phyloP scores from a whole-genome alignment of 495 filamentous ascomycete species.

The Xylaria palmicola region DNA sequence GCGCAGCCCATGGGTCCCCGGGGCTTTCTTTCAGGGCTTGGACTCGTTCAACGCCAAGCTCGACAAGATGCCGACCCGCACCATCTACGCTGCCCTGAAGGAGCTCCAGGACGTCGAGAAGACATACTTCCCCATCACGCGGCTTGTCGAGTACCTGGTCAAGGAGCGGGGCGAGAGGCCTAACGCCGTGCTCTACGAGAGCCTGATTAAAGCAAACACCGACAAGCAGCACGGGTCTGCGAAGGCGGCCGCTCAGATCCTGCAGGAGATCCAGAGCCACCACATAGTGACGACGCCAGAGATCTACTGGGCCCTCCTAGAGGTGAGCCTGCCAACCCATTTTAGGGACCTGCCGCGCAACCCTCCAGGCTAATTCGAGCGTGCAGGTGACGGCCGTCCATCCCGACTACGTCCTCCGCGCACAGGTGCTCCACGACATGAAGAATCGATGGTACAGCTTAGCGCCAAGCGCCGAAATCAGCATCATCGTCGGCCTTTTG shows the following conservation, averaged over 20 bases:
- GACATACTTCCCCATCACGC: conserved; percentile 31
- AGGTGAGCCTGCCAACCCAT: conserved; percentile 45
- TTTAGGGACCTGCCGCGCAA: neutral
- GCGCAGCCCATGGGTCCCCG: conserved; percentile 28
- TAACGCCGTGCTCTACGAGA: conserved; percentile 65
- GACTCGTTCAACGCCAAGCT: conserved; percentile 20
- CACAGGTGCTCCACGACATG: conserved; percentile 68
- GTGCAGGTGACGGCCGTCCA: conserved; percentile 72
- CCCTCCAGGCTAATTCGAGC: conserved; percentile 17
- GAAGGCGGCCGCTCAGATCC: conserved; percentile 53
- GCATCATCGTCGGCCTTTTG: conserved; percentile 70
- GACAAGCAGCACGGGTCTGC: conserved; percentile 63
- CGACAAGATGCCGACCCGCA: conserved; percentile 27
- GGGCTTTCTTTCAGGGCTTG: conserved; percentile 11
- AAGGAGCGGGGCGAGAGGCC: conserved; percentile 61
- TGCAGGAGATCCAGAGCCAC: conserved; percentile 66
- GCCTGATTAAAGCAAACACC: conserved; percentile 69
- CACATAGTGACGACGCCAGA: conserved; percentile 60
- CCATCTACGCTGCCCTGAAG: conserved; percentile 50
- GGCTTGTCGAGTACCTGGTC: conserved; percentile 58
- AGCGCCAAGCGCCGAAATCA: conserved; percentile 61
- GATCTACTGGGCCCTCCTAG: conserved; percentile 70
- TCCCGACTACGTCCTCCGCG: conserved; percentile 76
- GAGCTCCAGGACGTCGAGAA: conserved; percentile 29
- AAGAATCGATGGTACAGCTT: conserved; percentile 67